phyloP scores from a whole-genome alignment of 352 stramenopile genomes.

The Peronospora belbahrii region DNA sequence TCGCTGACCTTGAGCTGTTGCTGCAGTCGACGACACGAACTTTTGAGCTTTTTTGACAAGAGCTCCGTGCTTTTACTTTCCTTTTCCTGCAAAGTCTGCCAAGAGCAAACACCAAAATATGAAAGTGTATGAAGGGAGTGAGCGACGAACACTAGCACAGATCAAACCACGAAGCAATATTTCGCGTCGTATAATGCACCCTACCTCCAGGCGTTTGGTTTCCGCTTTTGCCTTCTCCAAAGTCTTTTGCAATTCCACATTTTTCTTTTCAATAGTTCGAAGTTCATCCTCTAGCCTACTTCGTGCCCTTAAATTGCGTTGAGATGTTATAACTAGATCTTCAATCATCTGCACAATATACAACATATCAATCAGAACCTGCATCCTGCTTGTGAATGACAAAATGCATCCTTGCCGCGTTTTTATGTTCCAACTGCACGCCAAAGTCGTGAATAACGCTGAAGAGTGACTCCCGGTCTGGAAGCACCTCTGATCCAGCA shows the following conservation, averaged over 20 bases:
- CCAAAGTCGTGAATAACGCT: constrained; percentile 57
- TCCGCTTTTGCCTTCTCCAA: constrained; percentile 48
- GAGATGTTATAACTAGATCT: constrained; percentile 63
- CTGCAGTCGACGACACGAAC: constrained; percentile 52
- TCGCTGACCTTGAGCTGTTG: constrained; percentile 85
- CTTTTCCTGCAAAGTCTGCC: constrained; percentile 39
- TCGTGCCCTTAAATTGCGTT: constrained; percentile 46
- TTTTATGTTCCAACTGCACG: constrained; percentile 53
- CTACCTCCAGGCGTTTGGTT: constrained; percentile 49
- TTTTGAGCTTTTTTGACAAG: constrained; percentile 53
- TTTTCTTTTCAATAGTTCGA: constrained; percentile 43
- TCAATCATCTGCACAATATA: constrained; percentile 51
- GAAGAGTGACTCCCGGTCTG: constrained; percentile 44
- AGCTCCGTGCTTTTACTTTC: constrained; percentile 39
- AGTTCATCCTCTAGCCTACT: constrained; percentile 40
- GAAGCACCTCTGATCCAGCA: constrained; percentile 16
- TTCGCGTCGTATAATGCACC: constrained; percentile 1
- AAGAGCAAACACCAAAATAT: constrained; percentile 2
- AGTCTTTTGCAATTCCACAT: constrained; percentile 29
- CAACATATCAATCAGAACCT: constrained; percentile 2
- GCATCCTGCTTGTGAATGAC: background rate
- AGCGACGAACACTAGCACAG: background rate
- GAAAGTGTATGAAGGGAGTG: background rate
- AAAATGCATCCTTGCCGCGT: constrained; percentile 35
- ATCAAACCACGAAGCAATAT: constrained; percentile 8